Percentiles rank a stretch among this genome's conserved stretches.
Conservation (phyloP, 2,329 filamentous ascomycete genomes). For the Aspergillus tubingensis region DNA sequence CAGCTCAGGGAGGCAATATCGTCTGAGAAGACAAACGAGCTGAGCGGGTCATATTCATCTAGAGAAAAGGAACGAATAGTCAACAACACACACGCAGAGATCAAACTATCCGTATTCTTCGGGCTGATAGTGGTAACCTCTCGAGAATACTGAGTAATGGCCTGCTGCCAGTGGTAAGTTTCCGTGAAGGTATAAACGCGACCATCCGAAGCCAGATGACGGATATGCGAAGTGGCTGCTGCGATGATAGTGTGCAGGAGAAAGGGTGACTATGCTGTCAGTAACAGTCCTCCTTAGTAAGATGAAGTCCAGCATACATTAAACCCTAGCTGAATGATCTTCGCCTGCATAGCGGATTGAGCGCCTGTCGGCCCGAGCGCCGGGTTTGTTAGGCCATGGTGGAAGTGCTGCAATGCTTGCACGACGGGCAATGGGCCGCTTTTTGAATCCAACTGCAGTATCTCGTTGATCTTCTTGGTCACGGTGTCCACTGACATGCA, state of each 20-base stretch:
- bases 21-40: constrained; percentile 40
- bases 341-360: constrained; percentile 24
- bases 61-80: constrained; percentile 37
- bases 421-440: constrained; percentile 11
- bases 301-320: constrained; percentile 22
- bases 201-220: constrained; percentile 28
- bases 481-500: constrained; percentile 25
- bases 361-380: constrained; percentile 17
- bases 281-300: too few relatives aligned
- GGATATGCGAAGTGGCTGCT: constrained; percentile 34
- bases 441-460: constrained; percentile 21
- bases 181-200: constrained; percentile 31
- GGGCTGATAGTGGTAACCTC: constrained; percentile 31
- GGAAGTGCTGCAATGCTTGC: constrained; percentile 34
- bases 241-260: constrained; percentile 43
- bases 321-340: constrained; percentile 35
- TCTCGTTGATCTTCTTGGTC: constrained; percentile 26
- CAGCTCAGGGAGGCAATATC: constrained; percentile 37
- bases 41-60: constrained; percentile 32
- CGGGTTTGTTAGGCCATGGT: constrained; percentile 21
- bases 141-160: constrained; percentile 37
- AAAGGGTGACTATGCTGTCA: constrained; percentile 32
- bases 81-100: constrained; percentile 42
- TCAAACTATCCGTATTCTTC: constrained; percentile 42
- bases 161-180: constrained; percentile 42